Base-by-base conservation (phyloP, 2,329 filamentous ascomycete genomes). In the Cercospora zeina region DNA sequence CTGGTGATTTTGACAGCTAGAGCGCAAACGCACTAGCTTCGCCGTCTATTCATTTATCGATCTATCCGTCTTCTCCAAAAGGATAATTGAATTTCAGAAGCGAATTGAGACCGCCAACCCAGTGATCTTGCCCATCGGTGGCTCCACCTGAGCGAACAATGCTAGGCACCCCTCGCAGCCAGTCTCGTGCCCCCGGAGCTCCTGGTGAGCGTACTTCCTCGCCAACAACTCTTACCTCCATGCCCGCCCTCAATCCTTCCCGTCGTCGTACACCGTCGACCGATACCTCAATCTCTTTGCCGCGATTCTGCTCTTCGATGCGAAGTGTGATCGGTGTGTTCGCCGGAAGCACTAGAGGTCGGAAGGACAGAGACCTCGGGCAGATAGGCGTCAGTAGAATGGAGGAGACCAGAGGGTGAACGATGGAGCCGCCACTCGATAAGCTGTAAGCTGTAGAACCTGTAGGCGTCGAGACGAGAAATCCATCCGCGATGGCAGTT, bases 51-150 rank as follows among this genome's bases (percentile, higher is more conserved):
- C 11, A 16, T 34, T n/a, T 34, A 34, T 33, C 3, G 24, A 21
- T 53, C 6, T 34, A 53, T 10, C 61, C 58, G 36, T 81, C 81
- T 70, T 89, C 88, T 0, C 95, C 95, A 81, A 97, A 97, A 0
- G 93, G 93, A 78, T 96, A 91, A 75, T 99, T 99, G 75, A 97
- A 99, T 79, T 99, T 99, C 69, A 99, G 78, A 71, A 97, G 75
- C 9, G 91, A 91, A 73, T 96, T 99, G 72, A 99, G 77, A 0
- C 95, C 93, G 0, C 93, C 93, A 2, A 99, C 93, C 95, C 95
- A 99, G 16, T 93, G 91, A 75, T 97, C 93, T 71, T 97, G 91
- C 24, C 82, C 80, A 58, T 72, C 80, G 39, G 73, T 77, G 4
- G 73, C 68, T 69, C 83, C 79, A 69, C 81, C 70, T 14, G 76